These are phyloP conservation scores for Paecilomyces formosus DNA, from an alignment of 2,329 filamentous ascomycete genomes.

Conservation along the genomic window DNA sequence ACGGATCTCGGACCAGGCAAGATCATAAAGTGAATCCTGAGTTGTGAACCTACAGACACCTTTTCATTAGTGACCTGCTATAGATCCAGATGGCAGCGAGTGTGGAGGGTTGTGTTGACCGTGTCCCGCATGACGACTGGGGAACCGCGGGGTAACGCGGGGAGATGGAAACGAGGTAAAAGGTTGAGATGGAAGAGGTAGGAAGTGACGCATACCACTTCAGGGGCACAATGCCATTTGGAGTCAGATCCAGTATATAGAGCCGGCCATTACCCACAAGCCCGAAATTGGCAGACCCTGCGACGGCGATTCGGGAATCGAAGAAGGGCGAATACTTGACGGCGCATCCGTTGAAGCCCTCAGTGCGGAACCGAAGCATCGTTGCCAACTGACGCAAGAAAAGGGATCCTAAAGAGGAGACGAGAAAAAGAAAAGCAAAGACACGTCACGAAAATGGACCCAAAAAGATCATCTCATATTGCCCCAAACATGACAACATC, in stretches of 20 bases:
- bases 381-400: constrained; percentile 14
- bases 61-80: not conserved
- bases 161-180: not conserved
- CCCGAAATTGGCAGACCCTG: constrained; percentile 88
- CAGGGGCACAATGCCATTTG: constrained; percentile 74
- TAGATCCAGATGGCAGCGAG: not conserved
- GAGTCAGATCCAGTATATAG: constrained; percentile 74
- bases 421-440: not conserved
- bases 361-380: constrained; percentile 92
- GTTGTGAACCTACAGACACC: constrained; percentile 70
- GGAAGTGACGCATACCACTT: constrained; percentile 56
- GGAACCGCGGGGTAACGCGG: constrained; percentile 1
- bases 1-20: constrained; percentile 92
- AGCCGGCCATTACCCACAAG: constrained; percentile 92
- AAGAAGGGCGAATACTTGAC: constrained; percentile 99
- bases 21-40: constrained; percentile 92
- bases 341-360: constrained; percentile 91
- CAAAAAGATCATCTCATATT: not conserved
- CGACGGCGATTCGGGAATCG: constrained; percentile 86
- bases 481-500: not conserved
- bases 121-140: not conserved
- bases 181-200: not conserved
- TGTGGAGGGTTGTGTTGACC: not conserved
- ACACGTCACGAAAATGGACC: not conserved
- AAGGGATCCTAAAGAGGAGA: constrained; percentile 1